Base-by-base conservation (phyloP, 495 filamentous ascomycete species). In the Sporormia fimetaria region DNA sequence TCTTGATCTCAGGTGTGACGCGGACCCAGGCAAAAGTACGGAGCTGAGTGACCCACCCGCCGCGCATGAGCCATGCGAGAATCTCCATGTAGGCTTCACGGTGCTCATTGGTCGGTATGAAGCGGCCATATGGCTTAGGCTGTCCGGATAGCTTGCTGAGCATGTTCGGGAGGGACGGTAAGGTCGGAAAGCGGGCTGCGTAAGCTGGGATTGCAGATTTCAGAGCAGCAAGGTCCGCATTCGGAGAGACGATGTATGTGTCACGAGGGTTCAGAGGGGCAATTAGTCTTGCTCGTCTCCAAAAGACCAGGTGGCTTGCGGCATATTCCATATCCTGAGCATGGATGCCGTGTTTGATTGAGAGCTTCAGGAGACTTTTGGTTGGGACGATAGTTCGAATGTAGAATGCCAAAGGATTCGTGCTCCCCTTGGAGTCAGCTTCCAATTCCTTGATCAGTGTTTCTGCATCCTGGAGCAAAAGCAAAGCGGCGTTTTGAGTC, bases 221-320 rank as follows among this genome's bases (percentile, higher is more conserved):
- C 0, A 95, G 67, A 34, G 80, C 76, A 45, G 70, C 69, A 56
- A 85, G 69, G 51, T 94, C 83, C 35, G 84, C 87, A 57, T 94
- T 94, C 0, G 88, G 90, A 16, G 82, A 90, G 21, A 94, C 76
- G 18, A 94, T 81, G 60, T 95, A 98, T n/a, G 76, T 84, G 57
- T 96, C 85, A 22, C 87, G 68, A 23, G 79, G 80, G 49, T 94
- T 85, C 10, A 96, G 71, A 1, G 90, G 90, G 8, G 86, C 83
- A 42, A 98, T 93, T 21, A 87, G 80, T 25, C 88, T 81, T 24
- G 87, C 90, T 35, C 85, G 78, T 21, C 90, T 74, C 86, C 87
- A 95, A 64, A 88, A 92, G 28, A 96, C 85, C 35, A 98, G 76
- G 61, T 96, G 88, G 31, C 81, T 78, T 8, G 87, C 85, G 33